Conservation (phyloP, 2,329 filamentous ascomycete genomes). For the Helicocarpus griseus region DNA sequence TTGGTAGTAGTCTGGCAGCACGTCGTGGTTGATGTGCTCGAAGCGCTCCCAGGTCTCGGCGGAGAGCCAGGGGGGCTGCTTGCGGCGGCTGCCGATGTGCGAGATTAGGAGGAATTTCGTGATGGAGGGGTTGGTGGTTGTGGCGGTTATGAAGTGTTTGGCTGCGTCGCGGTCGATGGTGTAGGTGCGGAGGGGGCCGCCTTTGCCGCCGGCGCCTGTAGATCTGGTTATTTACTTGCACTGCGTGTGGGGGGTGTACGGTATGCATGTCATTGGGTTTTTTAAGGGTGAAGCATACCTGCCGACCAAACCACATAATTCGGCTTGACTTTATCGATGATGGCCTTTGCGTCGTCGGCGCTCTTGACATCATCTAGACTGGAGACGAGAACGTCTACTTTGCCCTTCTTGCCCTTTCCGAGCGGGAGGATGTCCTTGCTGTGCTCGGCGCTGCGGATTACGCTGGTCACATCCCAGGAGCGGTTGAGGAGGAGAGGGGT, state of each 20-base stretch:
- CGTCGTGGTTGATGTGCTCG: conserved; percentile 38
- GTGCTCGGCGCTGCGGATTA: conserved; percentile 66
- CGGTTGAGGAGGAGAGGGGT: conserved; percentile 66
- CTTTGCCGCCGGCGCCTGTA: conserved; percentile 46
- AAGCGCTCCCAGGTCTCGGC: conserved; percentile 38
- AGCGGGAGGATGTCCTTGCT: conserved; percentile 53
- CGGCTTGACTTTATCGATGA: conserved; percentile 42
- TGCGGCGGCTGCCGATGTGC: conserved; percentile 42
- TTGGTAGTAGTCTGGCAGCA: conserved; percentile 42
- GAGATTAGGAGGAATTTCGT: conserved; percentile 48
- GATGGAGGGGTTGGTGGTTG: conserved; percentile 35
- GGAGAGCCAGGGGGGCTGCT: conserved; percentile 41
- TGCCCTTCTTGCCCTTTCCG: conserved; percentile 48
- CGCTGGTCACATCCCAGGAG: conserved; percentile 66
- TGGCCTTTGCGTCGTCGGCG: conserved; percentile 49
- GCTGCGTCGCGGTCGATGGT: conserved; percentile 47
- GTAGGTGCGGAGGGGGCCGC: conserved; percentile 40
- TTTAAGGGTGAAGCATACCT: conserved; percentile 22
- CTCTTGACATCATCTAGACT: conserved; percentile 63
- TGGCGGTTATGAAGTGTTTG: conserved; percentile 43
- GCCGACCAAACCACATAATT: conserved; percentile 41
- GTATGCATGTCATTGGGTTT: neutral
- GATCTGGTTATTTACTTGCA: neutral
- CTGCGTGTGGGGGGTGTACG: neutral
- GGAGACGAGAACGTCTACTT: conserved; percentile 58